Percentiles rank a stretch among this genome's conserved stretches.
Conservation (phyloP, 2,329 filamentous ascomycete genomes). For the Fusarium marasasianum region DNA sequence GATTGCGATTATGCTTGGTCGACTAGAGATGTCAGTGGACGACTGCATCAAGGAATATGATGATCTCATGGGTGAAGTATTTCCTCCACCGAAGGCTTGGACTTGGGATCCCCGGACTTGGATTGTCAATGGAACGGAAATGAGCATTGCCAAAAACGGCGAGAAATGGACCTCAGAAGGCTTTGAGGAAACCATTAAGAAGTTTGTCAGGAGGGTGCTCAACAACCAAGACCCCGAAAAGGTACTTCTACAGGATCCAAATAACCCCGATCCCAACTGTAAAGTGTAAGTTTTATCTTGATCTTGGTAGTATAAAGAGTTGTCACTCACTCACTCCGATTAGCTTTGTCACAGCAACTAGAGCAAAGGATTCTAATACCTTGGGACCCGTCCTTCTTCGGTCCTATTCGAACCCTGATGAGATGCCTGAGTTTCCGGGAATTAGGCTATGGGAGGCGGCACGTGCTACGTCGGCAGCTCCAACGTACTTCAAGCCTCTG, state of each 20-base stretch:
- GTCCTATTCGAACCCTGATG: not conserved
- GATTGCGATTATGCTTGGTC: not conserved
- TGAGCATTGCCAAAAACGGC: no score
- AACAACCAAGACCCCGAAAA: not conserved
- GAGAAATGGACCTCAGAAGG: not conserved
- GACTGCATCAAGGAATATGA: not conserved
- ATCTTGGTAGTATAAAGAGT: not conserved
- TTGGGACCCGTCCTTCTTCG: not conserved
- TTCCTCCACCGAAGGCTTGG: not conserved
- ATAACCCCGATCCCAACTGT: not conserved
- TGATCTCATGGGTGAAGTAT: accelerated
- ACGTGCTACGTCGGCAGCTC: not conserved
- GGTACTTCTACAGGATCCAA: not conserved
- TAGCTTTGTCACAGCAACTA: accelerated
- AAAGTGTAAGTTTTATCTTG: not conserved
- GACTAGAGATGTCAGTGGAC: not conserved
- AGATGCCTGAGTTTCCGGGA: not conserved
- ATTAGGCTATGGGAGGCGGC: not conserved
- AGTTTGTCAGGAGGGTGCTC: not conserved
- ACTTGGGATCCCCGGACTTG: no score
- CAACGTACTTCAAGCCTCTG: not conserved
- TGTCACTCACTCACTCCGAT: not conserved
- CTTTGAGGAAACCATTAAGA: not conserved
- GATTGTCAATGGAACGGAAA: no score
- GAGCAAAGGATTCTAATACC: accelerated